Percentiles rank a stretch among this genome's conserved stretches.
phyloP scores from a whole-genome alignment of 2,329 filamentous ascomycete species.

The Apiospora saccharicola region DNA sequence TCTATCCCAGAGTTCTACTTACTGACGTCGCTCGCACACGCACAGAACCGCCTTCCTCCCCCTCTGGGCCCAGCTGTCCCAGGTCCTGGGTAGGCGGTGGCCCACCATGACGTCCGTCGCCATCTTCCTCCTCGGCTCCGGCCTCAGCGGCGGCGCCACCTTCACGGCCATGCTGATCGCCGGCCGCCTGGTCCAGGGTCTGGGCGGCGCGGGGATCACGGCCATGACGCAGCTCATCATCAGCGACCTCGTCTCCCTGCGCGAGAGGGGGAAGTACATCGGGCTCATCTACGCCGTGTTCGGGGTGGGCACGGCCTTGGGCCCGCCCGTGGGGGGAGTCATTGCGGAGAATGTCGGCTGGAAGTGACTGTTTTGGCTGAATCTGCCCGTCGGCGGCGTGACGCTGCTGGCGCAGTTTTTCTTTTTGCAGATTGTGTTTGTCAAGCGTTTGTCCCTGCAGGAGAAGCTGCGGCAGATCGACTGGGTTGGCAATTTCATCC shows the following conservation, averaged over 20 bases:
- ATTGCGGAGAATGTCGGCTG: conserved; percentile 26
- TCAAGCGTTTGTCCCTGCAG: too few species aligned
- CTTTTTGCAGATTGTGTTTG: conserved; percentile 17
- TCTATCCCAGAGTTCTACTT: too few species aligned
- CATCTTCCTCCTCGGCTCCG: conserved; percentile 47
- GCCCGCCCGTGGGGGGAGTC: background rate
- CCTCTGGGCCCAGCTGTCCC: background rate
- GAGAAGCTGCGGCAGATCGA: too few species aligned
- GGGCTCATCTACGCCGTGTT: conserved; percentile 1
- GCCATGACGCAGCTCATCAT: conserved; percentile 10
- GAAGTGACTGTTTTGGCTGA: conserved; percentile 34
- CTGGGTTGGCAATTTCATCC: too few species aligned
- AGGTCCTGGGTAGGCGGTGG: background rate
- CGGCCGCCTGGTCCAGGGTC: conserved; percentile 46
- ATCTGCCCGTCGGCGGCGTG: conserved; percentile 33
- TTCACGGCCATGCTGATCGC: conserved; percentile 44
- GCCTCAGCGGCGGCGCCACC: conserved; percentile 44
- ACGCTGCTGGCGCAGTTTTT: conserved; percentile 27
- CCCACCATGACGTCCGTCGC: conserved; percentile 41
- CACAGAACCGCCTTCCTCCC: background rate
- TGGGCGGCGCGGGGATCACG: conserved; percentile 44
- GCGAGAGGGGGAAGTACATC: background rate
- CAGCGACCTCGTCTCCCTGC: background rate
- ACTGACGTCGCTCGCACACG: too few species aligned
- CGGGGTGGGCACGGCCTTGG: background rate